Evolutionary conservation across 2,329 filamentous ascomycete genomes (phyloP), one percentile per base, ranked within the genome.

Genomic region (Zasmidium citrigriseum): DNA sequence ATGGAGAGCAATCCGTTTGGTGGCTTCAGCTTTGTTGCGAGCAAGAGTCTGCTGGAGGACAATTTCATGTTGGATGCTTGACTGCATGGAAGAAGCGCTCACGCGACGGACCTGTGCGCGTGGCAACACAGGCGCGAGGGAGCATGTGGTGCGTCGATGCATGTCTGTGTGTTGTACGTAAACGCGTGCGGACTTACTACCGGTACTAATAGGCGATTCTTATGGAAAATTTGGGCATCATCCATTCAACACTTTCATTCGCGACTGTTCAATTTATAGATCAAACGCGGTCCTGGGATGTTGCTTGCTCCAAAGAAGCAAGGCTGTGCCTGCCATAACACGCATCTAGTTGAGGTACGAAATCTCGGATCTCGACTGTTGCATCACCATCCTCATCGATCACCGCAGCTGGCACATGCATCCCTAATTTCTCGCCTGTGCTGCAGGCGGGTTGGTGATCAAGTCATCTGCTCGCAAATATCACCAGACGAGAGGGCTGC

Each of bases 11-110:
- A 83, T 67, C 78, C 79, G 0, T 83, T 83, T 67, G 80, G 80
- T 12, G 80, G 80, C 0, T 83, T 83, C 65, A 82, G 80, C 68
- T 83, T 79, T 63, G 80, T 82, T 16, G 80, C 80, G 25, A 81
- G 78, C 60, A 72, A 76, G 65, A 82, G 80, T 65, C 66, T 83
- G 65, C 68, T 82, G 46, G 78, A 81, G 45, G 70, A 72, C 18
- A 62, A 68, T 24, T 72, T 71, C 51, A 70, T 72, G 70, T 60
- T 74, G n/a, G 67, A 64, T 20, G 67, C 57, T 67, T 72, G 69
- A 72, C 64, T 66, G 55, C 53, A 66, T 66, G 67, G 59, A 41
- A 47, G 20, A 9, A 5, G 45, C 45, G 45, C 20, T 24, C 45
- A 22, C 44, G 50, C 7, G 50, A 27, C 25, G 22, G 21, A 16